Percentiles rank a stretch among this genome's conserved stretches.
These are phyloP conservation scores for Dothidotthia symphoricarpi DNA, from an alignment of 2,329 filamentous ascomycete genomes.

Conservation along the genomic window DNA sequence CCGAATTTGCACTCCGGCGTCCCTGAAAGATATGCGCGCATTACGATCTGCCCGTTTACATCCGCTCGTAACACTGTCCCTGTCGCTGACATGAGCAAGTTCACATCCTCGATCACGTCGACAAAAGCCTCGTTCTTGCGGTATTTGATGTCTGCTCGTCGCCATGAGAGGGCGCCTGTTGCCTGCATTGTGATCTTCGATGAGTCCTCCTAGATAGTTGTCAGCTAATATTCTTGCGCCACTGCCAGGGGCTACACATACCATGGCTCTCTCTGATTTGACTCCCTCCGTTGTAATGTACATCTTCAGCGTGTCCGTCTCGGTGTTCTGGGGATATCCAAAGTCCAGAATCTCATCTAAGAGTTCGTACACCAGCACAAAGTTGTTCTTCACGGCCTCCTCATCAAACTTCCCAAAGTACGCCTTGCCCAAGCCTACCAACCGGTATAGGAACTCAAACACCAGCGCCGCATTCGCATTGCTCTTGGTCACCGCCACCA, in stretches of 20 bases:
- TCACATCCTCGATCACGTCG: conserved; percentile 98
- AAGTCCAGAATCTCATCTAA: conserved; percentile 98
- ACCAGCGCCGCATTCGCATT: conserved; percentile 98
- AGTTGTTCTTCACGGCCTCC: conserved; percentile 99
- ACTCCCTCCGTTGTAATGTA: conserved; percentile 99
- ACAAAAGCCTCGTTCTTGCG: conserved; percentile 99
- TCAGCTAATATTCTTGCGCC: conserved; percentile 16
- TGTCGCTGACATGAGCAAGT: conserved; percentile 97
- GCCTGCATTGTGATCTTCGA: conserved; percentile 99
- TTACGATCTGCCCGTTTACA: conserved; percentile 95
- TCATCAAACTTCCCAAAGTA: conserved; percentile 99
- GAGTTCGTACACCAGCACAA: conserved; percentile 96
- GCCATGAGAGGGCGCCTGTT: conserved; percentile 93
- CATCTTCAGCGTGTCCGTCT: conserved; percentile 98
- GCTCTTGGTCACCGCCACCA: conserved; percentile 96
- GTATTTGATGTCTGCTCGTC: conserved; percentile 96
- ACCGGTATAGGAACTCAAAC: conserved; percentile 94
- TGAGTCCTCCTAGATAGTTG: conserved; percentile 66
- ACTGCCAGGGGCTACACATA: conserved; percentile 11
- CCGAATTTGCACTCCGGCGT: conserved; percentile 99
- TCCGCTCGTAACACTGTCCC: conserved; percentile 93
- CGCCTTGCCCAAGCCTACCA: conserved; percentile 84
- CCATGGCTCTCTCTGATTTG: conserved; percentile 77
- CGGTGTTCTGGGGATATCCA: conserved; percentile 97
- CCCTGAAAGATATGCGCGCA: conserved; percentile 95